Evolutionary conservation across 1,284 basidiomycete genomes (phyloP), one percentile per base, ranked within the genome.

Genomic region (Schizopora paradoxa): DNA sequence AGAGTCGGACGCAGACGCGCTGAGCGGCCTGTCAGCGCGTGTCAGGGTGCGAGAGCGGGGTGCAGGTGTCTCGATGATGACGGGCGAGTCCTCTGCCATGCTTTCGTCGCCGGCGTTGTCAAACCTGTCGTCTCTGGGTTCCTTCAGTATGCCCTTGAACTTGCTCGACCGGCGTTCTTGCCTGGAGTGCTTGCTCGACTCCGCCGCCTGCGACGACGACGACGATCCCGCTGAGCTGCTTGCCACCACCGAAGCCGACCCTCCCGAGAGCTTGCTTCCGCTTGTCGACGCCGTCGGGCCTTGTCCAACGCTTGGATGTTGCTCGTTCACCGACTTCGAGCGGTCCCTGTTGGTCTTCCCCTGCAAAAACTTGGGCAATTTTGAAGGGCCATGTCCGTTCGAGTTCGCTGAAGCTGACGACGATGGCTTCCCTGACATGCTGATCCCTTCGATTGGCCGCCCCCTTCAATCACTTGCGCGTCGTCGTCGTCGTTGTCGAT

Each of bases 341-440:
- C 80, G 66, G 65, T 82, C 80, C 44, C 79, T 69, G 39, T 60
- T 48, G 25, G 35, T 66, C 58, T 72, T 68, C 56, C 81, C 83
- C 60, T 81, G 77, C 8, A 85, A 67, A 57, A 85, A 82, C 57
- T 75, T 82, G 57, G 79, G 70, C 14, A 85, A 65, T 60, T 82
- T 84, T 25, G 77, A 76, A 41, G 58, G 45, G 50, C 60, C 58
- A 32, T 56, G 51, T 8, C 62, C 54, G 27, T 58, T 54, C 37
- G 62, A 58, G 51, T 63, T 61, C 49, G 64, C 60, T 49, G 63
- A 58, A 35, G 62, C 56, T 34, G 61, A 60, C 41, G 58, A n/a
- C n/a, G n/a, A n/a, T n/a, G n/a, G n/a, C n/a, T n/a, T n/a, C n/a
- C n/a, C n/a, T n/a, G n/a, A n/a, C n/a, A n/a, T n/a, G n/a, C n/a